Percentiles rank a stretch among this genome's conserved stretches.
Evolutionary conservation across 768 basidiomycete species (phyloP).

Genomic region (Agrocybe pediades): DNA sequence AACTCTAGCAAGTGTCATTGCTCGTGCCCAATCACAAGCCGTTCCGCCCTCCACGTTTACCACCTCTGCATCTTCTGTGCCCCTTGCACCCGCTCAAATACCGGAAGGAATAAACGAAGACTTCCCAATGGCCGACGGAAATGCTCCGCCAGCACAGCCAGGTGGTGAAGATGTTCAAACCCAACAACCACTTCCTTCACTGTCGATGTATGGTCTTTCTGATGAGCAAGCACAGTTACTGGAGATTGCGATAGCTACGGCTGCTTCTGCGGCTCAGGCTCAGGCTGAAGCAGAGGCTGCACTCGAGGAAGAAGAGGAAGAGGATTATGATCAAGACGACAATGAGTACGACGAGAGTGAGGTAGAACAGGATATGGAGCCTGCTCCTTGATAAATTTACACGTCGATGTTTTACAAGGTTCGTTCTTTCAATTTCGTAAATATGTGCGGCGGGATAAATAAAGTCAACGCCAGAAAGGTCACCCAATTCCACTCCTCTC

Average conservation of each 20-base stretch:
- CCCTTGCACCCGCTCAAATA: slow-evolving; percentile 11
- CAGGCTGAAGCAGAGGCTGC: slow-evolving; percentile 81
- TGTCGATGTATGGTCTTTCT: slow-evolving; percentile 72
- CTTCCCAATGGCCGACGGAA: slow-evolving; percentile 14
- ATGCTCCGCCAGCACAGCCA: neutral
- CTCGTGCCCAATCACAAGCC: slow-evolving; percentile 63
- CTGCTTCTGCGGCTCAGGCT: slow-evolving; percentile 73
- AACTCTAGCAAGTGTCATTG: slow-evolving; percentile 72
- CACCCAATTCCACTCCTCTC: slow-evolving; percentile 5
- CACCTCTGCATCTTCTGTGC: slow-evolving; percentile 14
- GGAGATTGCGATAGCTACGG: slow-evolving; percentile 74
- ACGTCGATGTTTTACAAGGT: slow-evolving; percentile 21
- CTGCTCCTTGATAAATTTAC: slow-evolving; percentile 17
- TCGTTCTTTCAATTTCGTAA: slow-evolving; percentile 18
- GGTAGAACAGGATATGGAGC: slow-evolving; percentile 26
- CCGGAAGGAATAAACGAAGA: slow-evolving; percentile 12
- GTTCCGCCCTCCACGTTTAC: slow-evolving; percentile 23
- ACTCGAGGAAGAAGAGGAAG: slow-evolving; percentile 69
- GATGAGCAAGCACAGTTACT: slow-evolving; percentile 71
- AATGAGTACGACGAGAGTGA: slow-evolving; percentile 42
- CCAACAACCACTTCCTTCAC: slow-evolving; percentile 33
- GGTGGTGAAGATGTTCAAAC: slow-evolving; percentile 18
- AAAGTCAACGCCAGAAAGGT: slow-evolving; percentile 23
- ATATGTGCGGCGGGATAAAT: slow-evolving; percentile 22
- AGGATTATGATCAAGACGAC: slow-evolving; percentile 44